Conservation (phyloP, 495 filamentous ascomycete genomes). For the Tetracladium marchalianum region DNA sequence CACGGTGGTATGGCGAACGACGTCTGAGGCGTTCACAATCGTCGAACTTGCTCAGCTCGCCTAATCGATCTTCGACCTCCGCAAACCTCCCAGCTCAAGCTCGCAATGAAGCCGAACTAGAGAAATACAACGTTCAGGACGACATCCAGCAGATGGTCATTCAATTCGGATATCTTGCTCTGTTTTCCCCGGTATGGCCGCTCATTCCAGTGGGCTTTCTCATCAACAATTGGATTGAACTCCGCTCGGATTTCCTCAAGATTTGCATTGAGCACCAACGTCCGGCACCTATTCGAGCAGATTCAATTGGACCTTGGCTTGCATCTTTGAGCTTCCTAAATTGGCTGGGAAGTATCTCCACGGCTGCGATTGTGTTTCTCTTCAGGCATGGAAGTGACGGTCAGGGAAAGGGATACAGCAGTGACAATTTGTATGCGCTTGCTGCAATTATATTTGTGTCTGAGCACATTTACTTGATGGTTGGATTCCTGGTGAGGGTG, state of each 20-base stretch:
- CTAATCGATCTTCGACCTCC: too few relatives aligned
- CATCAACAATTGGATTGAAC: conserved; percentile 12
- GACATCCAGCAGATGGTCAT: conserved; percentile 10
- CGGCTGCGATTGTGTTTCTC: conserved; percentile 6
- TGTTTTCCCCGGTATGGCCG: conserved; percentile 10
- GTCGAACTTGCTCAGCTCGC: neutral
- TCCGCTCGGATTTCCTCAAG: conserved; percentile 11
- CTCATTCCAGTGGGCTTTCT: conserved; percentile 10
- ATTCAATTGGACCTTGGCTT: conserved; percentile 10
- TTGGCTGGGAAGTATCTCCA: conserved; percentile 11
- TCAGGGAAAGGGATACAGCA: neutral
- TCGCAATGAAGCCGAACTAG: conserved; percentile 8
- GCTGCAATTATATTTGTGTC: too few relatives aligned
- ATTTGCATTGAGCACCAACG: conserved; percentile 10
- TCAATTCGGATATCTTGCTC: conserved; percentile 12
- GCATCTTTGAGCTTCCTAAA: conserved; percentile 1
- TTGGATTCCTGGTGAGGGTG: too few relatives aligned
- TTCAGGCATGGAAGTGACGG: neutral
- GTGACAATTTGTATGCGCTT: too few relatives aligned
- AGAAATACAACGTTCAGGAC: conserved; percentile 8
- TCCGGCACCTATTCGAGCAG: conserved; percentile 4
- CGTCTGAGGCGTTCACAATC: neutral
- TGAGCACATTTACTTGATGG: too few relatives aligned
- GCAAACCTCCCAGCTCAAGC: neutral
- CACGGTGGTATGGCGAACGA: conserved; percentile 5